Conservation (phyloP, 441 rosid genomes). For the Manihot esculenta region DNA sequence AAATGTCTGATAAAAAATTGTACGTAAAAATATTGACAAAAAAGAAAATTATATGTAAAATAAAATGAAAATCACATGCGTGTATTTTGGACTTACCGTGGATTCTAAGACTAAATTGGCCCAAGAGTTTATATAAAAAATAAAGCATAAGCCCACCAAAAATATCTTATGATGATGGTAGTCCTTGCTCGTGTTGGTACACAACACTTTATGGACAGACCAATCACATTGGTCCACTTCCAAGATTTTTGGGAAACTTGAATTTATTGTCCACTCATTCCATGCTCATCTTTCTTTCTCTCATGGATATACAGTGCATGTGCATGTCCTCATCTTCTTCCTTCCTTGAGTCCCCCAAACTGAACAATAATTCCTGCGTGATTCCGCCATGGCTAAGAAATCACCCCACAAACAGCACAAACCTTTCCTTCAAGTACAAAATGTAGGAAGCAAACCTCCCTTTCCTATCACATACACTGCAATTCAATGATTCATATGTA, state of each 20-base stretch:
- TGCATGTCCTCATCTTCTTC: conserved; percentile 27
- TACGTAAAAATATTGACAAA: too few relatives aligned
- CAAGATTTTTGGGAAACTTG: conserved; percentile 34
- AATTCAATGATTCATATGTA: too few relatives aligned
- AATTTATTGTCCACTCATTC: conserved; percentile 29
- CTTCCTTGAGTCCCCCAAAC: conserved; percentile 5
- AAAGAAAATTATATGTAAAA: too few relatives aligned
- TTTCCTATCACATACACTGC: neutral
- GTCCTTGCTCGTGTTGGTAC: neutral
- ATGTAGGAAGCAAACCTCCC: conserved; percentile 22
- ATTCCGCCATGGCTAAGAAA: conserved; percentile 10
- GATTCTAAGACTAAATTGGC: too few relatives aligned
- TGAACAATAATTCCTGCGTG: neutral
- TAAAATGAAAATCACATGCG: too few relatives aligned
- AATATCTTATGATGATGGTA: too few relatives aligned
- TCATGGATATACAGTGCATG: conserved; percentile 28
- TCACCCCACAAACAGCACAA: neutral
- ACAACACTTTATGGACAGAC: neutral
- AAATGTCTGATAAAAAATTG: too few relatives aligned
- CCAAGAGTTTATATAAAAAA: too few relatives aligned
- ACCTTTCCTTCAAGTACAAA: conserved; percentile 14
- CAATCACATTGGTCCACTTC: conserved; percentile 28
- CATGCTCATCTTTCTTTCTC: neutral
- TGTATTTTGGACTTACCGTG: too few relatives aligned
- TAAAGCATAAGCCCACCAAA: too few relatives aligned